Percentiles rank a stretch among this genome's conserved stretches.
These are phyloP conservation scores for Boletus mariae DNA, from an alignment of 1,284 basidiomycete species.

Conservation along the genomic window DNA sequence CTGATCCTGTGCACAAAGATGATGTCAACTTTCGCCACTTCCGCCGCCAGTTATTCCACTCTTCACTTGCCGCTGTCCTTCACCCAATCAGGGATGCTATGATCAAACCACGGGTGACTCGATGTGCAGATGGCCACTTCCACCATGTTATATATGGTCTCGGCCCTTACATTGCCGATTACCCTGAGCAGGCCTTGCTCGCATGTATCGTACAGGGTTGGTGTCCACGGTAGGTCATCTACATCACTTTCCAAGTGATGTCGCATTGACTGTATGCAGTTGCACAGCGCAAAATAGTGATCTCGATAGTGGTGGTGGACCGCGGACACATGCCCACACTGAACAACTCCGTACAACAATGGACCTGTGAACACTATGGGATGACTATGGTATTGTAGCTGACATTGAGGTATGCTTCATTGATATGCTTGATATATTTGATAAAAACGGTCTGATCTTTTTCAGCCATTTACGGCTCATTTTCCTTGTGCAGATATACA, in stretches of 20 bases:
- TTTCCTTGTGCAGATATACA: neutral
- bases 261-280: neutral
- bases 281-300: neutral
- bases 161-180: conserved; percentile 1
- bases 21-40: neutral
- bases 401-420: neutral
- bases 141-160: neutral
- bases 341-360: neutral
- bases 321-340: neutral
- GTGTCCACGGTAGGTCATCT: neutral
- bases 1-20: neutral
- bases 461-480: neutral
- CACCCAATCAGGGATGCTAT: neutral
- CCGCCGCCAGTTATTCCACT: neutral
- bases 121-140: neutral
- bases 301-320: neutral
- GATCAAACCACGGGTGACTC: neutral
- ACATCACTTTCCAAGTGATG: no score
- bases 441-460: neutral
- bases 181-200: neutral
- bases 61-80: neutral
- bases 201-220: conserved; percentile 1
- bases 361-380: neutral
- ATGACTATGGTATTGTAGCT: neutral
- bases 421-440: neutral